phyloP scores from a whole-genome alignment of 495 filamentous ascomycete species.

The Xylaria palmicola region DNA sequence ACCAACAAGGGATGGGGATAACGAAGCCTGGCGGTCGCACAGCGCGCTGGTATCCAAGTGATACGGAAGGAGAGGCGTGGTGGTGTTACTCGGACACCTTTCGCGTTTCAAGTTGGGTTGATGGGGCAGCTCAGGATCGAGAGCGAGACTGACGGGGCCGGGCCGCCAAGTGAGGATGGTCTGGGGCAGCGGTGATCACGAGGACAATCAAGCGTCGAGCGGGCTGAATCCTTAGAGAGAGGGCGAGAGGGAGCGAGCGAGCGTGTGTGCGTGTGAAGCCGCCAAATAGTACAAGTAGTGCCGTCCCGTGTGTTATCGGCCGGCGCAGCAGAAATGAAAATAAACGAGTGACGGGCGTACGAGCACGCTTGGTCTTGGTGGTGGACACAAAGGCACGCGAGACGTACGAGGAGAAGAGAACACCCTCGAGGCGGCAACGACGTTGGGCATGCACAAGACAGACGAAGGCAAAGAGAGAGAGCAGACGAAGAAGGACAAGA shows the following conservation, averaged over 20 bases:
- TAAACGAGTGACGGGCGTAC: conserved; percentile 21
- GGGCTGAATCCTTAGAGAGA: neutral
- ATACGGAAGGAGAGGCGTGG: conserved; percentile 23
- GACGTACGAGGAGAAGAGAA: neutral
- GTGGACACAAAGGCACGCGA: neutral
- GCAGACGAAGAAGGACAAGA: neutral
- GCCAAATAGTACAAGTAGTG: conserved; percentile 19
- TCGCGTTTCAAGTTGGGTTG: conserved; percentile 32
- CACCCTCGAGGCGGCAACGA: neutral
- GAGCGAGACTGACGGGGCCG: conserved; percentile 1
- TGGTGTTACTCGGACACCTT: conserved; percentile 26
- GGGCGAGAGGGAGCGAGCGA: too few species aligned
- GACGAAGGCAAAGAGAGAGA: neutral
- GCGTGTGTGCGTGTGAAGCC: conserved; percentile 28
- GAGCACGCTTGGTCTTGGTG: conserved; percentile 9
- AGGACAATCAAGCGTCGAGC: neutral
- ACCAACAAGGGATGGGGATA: conserved; percentile 9
- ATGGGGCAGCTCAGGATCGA: conserved; percentile 17
- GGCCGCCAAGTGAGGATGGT: conserved; percentile 1
- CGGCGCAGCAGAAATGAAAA: conserved; percentile 15
- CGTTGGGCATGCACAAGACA: neutral
- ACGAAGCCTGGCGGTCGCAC: conserved; percentile 21
- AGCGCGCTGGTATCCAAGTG: conserved; percentile 19
- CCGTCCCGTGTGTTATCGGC: neutral
- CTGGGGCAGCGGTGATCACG: neutral